Conservation (phyloP, 2,329 filamentous ascomycete species). For the Dactylonectria macrodidyma region DNA sequence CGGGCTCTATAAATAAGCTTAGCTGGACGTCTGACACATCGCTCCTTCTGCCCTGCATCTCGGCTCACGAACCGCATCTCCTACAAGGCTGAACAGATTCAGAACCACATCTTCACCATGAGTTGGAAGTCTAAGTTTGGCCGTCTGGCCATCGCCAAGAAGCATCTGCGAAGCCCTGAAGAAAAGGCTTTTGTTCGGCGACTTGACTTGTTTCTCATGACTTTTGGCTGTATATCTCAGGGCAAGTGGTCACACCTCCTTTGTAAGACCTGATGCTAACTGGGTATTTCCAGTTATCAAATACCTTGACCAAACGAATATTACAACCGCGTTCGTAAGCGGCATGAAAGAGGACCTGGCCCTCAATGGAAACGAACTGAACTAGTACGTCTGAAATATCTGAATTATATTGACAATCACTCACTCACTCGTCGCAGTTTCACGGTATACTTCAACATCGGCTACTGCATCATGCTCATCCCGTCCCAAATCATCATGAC, state of each 20-base stretch:
- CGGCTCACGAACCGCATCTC: too few relatives aligned
- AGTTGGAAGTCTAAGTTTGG: constrained; percentile 10
- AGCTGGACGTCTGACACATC: background rate
- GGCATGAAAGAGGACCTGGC: constrained; percentile 26
- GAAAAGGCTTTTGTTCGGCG: constrained; percentile 21
- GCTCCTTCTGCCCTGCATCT: background rate
- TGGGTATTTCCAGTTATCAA: constrained; percentile 7
- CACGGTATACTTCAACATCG: constrained; percentile 68
- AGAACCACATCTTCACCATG: constrained; percentile 6
- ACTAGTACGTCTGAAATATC: constrained; percentile 1
- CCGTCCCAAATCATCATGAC: constrained; percentile 57
- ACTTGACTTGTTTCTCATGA: constrained; percentile 26
- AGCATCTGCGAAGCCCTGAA: constrained; percentile 21
- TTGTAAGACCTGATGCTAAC: background rate
- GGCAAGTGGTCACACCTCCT: background rate
- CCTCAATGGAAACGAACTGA: constrained; percentile 41
- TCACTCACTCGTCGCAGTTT: constrained; percentile 36
- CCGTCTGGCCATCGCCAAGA: constrained; percentile 24
- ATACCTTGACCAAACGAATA: constrained; percentile 24
- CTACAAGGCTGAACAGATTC: background rate
- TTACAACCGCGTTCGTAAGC: constrained; percentile 24
- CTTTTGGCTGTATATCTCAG: constrained; percentile 26
- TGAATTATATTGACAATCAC: background rate
- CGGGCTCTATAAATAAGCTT: constrained; percentile 20
- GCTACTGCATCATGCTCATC: constrained; percentile 67